Evolutionary conservation across 139 green algal species (phyloP).

Genomic region (Chlorella sp.): DNA sequence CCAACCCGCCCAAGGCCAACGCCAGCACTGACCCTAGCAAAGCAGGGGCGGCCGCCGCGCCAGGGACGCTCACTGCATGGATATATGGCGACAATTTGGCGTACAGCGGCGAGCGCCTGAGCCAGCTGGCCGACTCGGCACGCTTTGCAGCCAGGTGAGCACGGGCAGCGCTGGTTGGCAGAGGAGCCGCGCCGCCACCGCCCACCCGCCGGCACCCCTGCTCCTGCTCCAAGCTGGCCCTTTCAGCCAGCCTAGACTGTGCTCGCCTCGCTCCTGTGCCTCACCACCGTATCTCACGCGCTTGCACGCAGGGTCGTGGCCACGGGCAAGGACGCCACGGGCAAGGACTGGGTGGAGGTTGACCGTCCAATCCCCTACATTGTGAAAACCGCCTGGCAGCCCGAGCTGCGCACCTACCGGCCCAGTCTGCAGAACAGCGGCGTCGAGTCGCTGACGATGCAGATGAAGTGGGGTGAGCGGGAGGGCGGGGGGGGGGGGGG

Average conservation of each 20-base stretch:
- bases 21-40: too few relatives aligned
- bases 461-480: background rate
- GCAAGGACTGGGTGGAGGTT: background rate
- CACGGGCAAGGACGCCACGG: background rate
- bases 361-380: constrained; percentile 6
- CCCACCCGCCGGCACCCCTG: background rate
- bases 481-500: too few relatives aligned
- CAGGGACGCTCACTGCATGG: background rate
- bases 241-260: background rate
- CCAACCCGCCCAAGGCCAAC: too few relatives aligned
- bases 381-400: constrained; percentile 1
- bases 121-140: background rate
- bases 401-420: background rate
- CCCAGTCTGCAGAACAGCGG: constrained; percentile 9
- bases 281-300: background rate
- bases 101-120: background rate
- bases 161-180: background rate
- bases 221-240: background rate
- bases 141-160: background rate
- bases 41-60: background rate
- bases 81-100: constrained; percentile 15
- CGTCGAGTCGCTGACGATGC: background rate
- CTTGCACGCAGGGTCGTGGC: background rate
- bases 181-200: background rate
- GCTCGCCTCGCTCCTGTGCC: background rate